phyloP scores from a whole-genome alignment of 2,329 filamentous ascomycete genomes.

The Tolypocladium capitatum region DNA sequence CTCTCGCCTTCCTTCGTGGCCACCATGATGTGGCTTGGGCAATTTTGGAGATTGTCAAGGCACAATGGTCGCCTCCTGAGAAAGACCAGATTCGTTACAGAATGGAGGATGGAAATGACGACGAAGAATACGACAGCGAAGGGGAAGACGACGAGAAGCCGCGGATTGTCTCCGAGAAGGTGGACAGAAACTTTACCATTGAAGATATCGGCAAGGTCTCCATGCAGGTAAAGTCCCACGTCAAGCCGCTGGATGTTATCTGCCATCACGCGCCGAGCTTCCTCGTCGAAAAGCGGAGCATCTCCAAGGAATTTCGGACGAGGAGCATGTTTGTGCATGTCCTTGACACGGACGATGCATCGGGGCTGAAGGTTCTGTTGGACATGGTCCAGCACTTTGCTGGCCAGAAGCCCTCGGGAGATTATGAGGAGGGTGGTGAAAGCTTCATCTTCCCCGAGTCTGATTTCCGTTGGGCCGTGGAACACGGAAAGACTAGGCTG shows the following conservation, averaged over 20 bases:
- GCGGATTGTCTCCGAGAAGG: slow-evolving; percentile 36
- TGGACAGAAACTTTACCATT: slow-evolving; percentile 59
- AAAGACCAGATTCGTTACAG: slow-evolving; percentile 36
- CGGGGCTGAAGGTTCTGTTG: slow-evolving; percentile 44
- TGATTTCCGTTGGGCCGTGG: slow-evolving; percentile 31
- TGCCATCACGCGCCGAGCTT: slow-evolving; percentile 22
- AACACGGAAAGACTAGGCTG: slow-evolving; percentile 37
- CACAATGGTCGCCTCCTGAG: slow-evolving; percentile 51
- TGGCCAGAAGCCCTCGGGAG: slow-evolving; percentile 19
- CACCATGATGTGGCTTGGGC: slow-evolving; percentile 50
- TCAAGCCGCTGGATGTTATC: slow-evolving; percentile 42
- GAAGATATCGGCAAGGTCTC: slow-evolving; percentile 61
- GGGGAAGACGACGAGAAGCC: slow-evolving; percentile 25
- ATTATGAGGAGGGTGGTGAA: slow-evolving; percentile 18
- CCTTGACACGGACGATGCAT: slow-evolving; percentile 37
- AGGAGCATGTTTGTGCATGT: slow-evolving; percentile 28
- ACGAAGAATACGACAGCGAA: slow-evolving; percentile 16
- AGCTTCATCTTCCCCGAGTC: slow-evolving; percentile 25
- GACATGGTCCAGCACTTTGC: slow-evolving; percentile 35
- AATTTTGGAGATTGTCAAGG: slow-evolving; percentile 56
- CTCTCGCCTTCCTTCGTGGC: slow-evolving; percentile 52
- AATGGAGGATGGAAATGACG: slow-evolving; percentile 25
- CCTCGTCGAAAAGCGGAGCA: slow-evolving; percentile 15
- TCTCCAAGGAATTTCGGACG: slow-evolving; percentile 1
- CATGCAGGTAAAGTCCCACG: slow-evolving; percentile 52